Percentiles rank a stretch among this genome's conserved stretches.
Conservation (phyloP, 225 moss, liverwort and hornwort genomes). For the Ulota crispa region DNA sequence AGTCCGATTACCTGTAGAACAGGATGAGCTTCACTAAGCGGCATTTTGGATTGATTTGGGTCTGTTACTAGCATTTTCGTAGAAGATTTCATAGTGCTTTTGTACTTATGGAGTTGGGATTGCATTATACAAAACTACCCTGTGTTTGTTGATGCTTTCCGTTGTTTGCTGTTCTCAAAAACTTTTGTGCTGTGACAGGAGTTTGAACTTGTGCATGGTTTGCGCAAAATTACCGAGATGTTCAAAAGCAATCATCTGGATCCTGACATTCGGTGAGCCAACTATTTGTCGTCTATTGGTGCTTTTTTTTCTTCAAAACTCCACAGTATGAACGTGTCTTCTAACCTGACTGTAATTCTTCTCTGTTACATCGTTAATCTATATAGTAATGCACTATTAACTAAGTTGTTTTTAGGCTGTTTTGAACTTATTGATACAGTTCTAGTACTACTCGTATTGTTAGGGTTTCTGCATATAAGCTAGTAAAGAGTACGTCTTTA, state of each 20-base stretch:
- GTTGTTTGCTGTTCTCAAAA: conserved; percentile 2
- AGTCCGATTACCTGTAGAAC: neutral
- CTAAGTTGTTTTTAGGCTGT: neutral
- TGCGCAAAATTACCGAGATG: conserved; percentile 82
- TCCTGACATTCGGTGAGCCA: conserved; percentile 63
- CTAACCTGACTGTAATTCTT: neutral
- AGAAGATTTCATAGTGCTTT: neutral
- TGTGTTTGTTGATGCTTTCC: neutral
- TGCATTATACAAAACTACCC: neutral
- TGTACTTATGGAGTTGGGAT: neutral
- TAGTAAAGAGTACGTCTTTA: neutral
- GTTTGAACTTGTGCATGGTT: conserved; percentile 77
- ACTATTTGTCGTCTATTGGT: neutral
- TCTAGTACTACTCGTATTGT: neutral
- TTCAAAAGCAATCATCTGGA: conserved; percentile 68
- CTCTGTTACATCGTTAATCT: neutral
- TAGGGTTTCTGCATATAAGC: neutral
- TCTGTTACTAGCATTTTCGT: neutral
- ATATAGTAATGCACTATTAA: neutral
- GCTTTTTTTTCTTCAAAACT: neutral
- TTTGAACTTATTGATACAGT: neutral
- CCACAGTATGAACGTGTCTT: neutral
- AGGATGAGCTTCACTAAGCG: neutral
- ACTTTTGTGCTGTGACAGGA: conserved; percentile 55
- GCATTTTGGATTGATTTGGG: neutral